phyloP scores from a whole-genome alignment of 805 yeast genomes.

The Wickerhamomyces rabaulensis region DNA sequence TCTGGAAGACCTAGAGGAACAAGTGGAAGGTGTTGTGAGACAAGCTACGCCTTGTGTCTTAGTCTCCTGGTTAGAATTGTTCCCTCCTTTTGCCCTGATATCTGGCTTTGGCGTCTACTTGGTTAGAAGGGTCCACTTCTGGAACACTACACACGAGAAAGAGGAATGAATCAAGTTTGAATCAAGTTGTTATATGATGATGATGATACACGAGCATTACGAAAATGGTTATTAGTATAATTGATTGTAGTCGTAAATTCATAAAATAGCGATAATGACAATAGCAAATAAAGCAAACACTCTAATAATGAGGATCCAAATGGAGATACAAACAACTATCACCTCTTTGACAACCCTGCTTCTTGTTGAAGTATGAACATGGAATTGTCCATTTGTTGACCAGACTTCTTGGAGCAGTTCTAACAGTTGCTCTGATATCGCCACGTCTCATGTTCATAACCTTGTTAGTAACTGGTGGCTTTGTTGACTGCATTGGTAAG shows the following conservation, averaged over 20 bases:
- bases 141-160: neutral
- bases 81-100: conserved; percentile 33
- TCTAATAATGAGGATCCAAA: neutral
- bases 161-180: no score
- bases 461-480: neutral
- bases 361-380: conserved; percentile 1
- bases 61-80: conserved; percentile 25
- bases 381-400: neutral
- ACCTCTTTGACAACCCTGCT: conserved; percentile 1
- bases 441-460: neutral
- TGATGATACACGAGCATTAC: neutral
- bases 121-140: conserved; percentile 2
- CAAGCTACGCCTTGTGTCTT: conserved; percentile 4
- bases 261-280: neutral
- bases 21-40: conserved; percentile 32
- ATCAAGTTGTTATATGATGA: no score
- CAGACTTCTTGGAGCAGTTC: neutral
- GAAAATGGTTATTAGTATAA: neutral
- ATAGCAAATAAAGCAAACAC: neutral
- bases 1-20: conserved; percentile 36
- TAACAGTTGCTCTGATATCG: conserved; percentile 8
- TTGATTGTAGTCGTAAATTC: neutral
- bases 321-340: conserved; percentile 6
- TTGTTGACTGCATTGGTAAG: neutral
- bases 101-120: conserved; percentile 3